Base-by-base conservation (phyloP, 2,329 filamentous ascomycete genomes). In the Phyllosticta citrichinensis region DNA sequence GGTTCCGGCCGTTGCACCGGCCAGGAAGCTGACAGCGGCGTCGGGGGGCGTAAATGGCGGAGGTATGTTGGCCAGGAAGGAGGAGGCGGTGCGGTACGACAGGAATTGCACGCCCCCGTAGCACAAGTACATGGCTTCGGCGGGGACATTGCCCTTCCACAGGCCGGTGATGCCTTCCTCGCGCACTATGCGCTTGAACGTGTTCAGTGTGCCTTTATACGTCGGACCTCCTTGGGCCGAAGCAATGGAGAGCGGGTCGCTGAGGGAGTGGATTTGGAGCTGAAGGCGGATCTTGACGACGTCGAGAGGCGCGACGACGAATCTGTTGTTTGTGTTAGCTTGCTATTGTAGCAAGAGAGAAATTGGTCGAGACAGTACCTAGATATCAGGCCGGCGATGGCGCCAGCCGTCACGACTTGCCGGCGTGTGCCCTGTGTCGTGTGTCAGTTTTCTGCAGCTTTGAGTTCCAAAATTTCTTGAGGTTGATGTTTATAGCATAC, bases 221-320 rank as follows among this genome's bases (percentile, higher is more conserved):
- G 75, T 72, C 71, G 59, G 81, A 57, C 67, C 79, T 65, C 75
- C 69, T 58, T 77, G 77, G 64, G 83, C 79, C 54, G 84, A 72
- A n/a, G 40, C 33, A 24, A 61, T 54, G 10, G 57, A 81, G 10
- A 85, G 75, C 2, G 90, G 88, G 69, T 93, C 87, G 67, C 87
- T 87, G 63, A 89, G 83, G 56, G 90, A 91, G 77, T 95, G 88
- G 53, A 89, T 84, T 75, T 97, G 94, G 19, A 99, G 85, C 74
- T 99, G 94, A 54, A 97, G 86, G 55, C 94, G 89, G 76, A 99
- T 99, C 80, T 99, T 97, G 77, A 97, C 86, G 64, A 99, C 94
- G 75, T 99, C 94, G 66, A 99, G 88, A 58, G 94, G 94, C 19
- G 94, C 91, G 71, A 97, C 87, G 70, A 94, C 84, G 79, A 99